phyloP scores from a whole-genome alignment of 1,139 yeast species.

The Geotrichum bryndzae region DNA sequence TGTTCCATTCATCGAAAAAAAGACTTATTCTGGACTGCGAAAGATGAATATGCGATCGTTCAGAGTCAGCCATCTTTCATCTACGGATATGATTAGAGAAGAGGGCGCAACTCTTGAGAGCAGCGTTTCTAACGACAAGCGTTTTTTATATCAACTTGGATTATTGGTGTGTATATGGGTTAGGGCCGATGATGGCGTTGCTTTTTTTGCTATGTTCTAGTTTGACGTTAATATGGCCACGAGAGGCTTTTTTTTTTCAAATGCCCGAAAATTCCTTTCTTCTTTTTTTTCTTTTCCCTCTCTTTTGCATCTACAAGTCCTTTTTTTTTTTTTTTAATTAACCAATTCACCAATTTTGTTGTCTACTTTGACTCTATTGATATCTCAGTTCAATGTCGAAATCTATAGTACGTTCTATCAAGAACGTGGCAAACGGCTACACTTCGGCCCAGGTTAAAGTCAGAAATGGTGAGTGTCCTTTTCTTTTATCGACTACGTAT shows the following conservation, averaged over 20 bases:
- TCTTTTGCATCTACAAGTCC: neutral
- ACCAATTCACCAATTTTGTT: neutral
- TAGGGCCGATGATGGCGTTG: neutral
- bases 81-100: conserved; percentile 9
- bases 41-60: conserved; percentile 34
- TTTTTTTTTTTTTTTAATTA: neutral
- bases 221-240: neutral
- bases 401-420: conserved; percentile 75
- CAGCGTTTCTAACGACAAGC: too few relatives aligned
- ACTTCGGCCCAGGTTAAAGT: conserved; percentile 80
- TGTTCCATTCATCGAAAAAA: conserved; percentile 35
- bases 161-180: neutral
- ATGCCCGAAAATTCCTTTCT: neutral
- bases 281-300: neutral
- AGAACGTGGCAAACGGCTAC: conserved; percentile 92
- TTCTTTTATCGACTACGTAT: neutral
- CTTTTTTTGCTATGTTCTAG: neutral
- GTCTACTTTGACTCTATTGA: neutral
- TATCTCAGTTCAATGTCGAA: conserved; percentile 51
- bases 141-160: neutral
- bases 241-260: neutral
- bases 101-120: neutral
- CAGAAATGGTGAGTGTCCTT: conserved; percentile 46
- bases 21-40: conserved; percentile 30
- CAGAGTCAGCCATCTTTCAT: conserved; percentile 31